Conservation (phyloP, 164 flowering plant genomes). For the Vitis rotundifolia region DNA sequence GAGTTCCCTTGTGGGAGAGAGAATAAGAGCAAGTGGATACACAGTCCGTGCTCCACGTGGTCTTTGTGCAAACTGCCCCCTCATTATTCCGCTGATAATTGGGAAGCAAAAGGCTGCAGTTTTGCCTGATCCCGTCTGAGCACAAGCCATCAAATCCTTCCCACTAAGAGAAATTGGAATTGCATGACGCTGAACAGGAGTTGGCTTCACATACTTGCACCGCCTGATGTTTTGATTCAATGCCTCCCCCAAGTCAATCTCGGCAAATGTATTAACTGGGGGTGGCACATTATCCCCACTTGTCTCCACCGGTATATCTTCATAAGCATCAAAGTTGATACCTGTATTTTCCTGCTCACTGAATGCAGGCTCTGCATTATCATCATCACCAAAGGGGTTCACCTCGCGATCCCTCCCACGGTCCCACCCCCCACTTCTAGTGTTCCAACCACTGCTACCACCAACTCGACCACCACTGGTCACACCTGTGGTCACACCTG, state of each 20-base stretch:
- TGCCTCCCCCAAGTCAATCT: conserved; percentile 71
- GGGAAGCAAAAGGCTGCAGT: conserved; percentile 90
- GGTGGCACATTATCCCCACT: conserved; percentile 79
- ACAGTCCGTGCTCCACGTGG: conserved; percentile 59
- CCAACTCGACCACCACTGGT: conserved; percentile 23
- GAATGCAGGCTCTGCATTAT: conserved; percentile 29
- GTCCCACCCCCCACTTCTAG: conserved; percentile 49
- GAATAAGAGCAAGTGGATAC: conserved; percentile 74
- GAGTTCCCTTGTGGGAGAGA: conserved; percentile 81
- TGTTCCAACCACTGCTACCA: conserved; percentile 36
- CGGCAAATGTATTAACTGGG: conserved; percentile 69
- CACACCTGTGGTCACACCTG: conserved; percentile 11
- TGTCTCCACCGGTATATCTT: conserved; percentile 80
- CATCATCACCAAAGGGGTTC: conserved; percentile 65
- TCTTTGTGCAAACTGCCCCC: conserved; percentile 45
- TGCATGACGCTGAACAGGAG: conserved; percentile 80
- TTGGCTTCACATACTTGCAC: conserved; percentile 81
- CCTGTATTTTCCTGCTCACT: conserved; percentile 54
- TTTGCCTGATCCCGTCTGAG: conserved; percentile 87
- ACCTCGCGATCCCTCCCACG: conserved; percentile 56
- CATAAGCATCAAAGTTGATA: conserved; percentile 84
- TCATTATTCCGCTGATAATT: conserved; percentile 75
- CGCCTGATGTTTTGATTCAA: conserved; percentile 59
- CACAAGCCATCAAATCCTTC: conserved; percentile 84
- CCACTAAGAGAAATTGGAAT: conserved; percentile 71